Conservation (phyloP, 1,139 yeast species). For the Debaryomyces singareniensis region DNA sequence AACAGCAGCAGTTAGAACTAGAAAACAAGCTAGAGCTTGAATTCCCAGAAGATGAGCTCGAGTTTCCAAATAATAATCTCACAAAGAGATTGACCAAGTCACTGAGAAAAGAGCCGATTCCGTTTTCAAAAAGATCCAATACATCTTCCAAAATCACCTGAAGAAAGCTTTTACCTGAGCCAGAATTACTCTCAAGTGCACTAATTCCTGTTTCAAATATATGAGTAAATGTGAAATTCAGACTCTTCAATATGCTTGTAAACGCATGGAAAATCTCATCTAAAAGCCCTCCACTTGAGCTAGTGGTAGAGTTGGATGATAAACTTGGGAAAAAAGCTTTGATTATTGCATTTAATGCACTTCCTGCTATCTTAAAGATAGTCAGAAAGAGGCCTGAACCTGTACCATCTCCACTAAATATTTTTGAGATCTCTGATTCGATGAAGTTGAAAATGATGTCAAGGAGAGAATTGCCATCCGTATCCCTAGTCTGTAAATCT, state of each 20-base stretch:
- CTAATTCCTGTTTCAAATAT: constrained; percentile 3
- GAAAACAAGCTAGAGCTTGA: constrained; percentile 9
- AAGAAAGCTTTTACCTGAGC: constrained; percentile 8
- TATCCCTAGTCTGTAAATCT: constrained; percentile 2
- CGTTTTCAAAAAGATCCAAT: constrained; percentile 8
- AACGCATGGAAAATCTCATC: constrained; percentile 15
- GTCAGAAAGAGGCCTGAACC: constrained; percentile 8
- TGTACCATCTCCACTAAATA: constrained; percentile 3
- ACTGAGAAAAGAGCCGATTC: constrained; percentile 5
- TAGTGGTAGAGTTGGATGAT: constrained; percentile 5
- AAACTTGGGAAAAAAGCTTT: constrained; percentile 3
- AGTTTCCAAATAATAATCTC: constrained; percentile 8
- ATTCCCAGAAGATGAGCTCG: constrained; percentile 2
- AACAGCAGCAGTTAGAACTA: constrained; percentile 10
- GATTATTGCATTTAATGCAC: constrained; percentile 6
- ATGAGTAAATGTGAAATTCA: constrained; percentile 7
- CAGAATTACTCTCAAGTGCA: constrained; percentile 5
- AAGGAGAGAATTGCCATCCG: constrained; percentile 10
- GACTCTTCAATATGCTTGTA: constrained; percentile 11
- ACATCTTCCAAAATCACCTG: constrained; percentile 6
- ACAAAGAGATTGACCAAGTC: constrained; percentile 5
- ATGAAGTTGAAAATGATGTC: constrained; percentile 11
- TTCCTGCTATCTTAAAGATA: constrained; percentile 4
- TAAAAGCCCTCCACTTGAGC: constrained; percentile 12
- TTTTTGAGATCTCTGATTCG: constrained; percentile 9